Evolutionary conservation across 495 filamentous ascomycete species (phyloP).

Genomic region (Podospora appendiculata): DNA sequence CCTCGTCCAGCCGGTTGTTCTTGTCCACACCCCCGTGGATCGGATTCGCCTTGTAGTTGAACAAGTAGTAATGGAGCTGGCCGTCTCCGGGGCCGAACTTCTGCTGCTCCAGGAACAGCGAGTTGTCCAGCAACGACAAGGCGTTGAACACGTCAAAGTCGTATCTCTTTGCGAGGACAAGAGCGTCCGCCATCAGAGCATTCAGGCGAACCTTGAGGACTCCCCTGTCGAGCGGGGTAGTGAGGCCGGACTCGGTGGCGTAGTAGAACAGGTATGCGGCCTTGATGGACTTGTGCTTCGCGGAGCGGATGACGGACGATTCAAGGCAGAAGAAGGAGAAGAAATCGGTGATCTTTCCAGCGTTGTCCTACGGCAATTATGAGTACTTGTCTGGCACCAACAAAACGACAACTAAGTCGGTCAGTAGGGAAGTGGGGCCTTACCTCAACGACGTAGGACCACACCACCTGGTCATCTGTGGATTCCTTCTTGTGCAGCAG

Average conservation of each 20-base stretch:
- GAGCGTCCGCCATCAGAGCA: slow-evolving; percentile 68
- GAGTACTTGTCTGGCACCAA: neutral
- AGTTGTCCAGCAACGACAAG: slow-evolving; percentile 86
- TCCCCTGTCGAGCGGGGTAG: slow-evolving; percentile 39
- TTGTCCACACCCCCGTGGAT: slow-evolving; percentile 78
- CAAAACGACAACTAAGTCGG: neutral
- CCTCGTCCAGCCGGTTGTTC: slow-evolving; percentile 64
- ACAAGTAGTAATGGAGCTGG: slow-evolving; percentile 90
- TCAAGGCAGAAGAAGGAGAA: slow-evolving; percentile 95
- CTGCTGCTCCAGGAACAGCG: slow-evolving; percentile 81
- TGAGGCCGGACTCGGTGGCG: slow-evolving; percentile 74
- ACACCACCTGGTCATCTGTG: slow-evolving; percentile 72
- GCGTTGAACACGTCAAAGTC: slow-evolving; percentile 97
- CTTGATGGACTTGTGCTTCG: slow-evolving; percentile 66
- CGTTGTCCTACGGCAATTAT: slow-evolving; percentile 20
- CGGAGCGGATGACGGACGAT: slow-evolving; percentile 75
- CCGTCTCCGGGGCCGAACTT: slow-evolving; percentile 94
- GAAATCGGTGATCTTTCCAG: slow-evolving; percentile 85
- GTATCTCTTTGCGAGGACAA: slow-evolving; percentile 79
- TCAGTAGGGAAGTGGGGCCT: neutral
- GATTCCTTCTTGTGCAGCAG: slow-evolving; percentile 57
- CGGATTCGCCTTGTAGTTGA: slow-evolving; percentile 83
- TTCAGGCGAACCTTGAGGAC: slow-evolving; percentile 67
- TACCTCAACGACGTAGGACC: slow-evolving; percentile 85
- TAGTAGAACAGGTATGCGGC: slow-evolving; percentile 98